phyloP scores from a whole-genome alignment of 768 basidiomycete species.

The Pholiota microspora region DNA sequence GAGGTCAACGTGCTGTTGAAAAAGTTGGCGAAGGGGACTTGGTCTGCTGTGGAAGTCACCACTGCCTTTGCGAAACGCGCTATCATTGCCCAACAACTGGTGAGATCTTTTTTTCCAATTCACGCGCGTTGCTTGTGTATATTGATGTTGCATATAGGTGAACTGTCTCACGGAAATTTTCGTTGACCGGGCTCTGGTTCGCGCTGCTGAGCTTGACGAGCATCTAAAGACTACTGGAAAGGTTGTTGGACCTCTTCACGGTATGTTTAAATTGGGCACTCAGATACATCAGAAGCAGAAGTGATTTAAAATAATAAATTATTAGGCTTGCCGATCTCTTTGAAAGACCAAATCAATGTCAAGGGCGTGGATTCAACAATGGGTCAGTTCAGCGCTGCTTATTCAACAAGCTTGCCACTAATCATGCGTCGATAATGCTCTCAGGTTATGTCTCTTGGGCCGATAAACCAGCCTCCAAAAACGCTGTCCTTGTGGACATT shows the following conservation, averaged over 20 bases:
- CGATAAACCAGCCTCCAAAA: conserved; percentile 53
- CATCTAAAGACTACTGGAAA: conserved; percentile 59
- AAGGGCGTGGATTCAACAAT: conserved; percentile 70
- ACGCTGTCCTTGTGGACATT: conserved; percentile 64
- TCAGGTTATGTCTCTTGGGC: conserved; percentile 75
- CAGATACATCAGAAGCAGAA: too few relatives aligned
- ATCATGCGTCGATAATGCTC: neutral
- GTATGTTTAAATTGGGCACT: conserved; percentile 29
- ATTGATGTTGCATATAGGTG: conserved; percentile 37
- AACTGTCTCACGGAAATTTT: conserved; percentile 88
- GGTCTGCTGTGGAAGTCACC: conserved; percentile 68
- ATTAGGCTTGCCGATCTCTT: conserved; percentile 59
- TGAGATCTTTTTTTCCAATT: conserved; percentile 25
- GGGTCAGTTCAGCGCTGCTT: conserved; percentile 33
- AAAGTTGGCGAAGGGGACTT: conserved; percentile 50
- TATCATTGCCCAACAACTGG: conserved; percentile 76
- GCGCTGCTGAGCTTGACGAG: conserved; percentile 67
- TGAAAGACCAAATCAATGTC: conserved; percentile 74
- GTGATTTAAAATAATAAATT: neutral
- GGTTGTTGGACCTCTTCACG: conserved; percentile 70
- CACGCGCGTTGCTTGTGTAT: neutral
- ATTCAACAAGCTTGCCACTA: neutral
- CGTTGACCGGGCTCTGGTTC: conserved; percentile 62
- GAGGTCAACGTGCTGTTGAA: conserved; percentile 43
- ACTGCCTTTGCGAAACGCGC: conserved; percentile 78